phyloP scores from a whole-genome alignment of 192 early-diverging fungal species.

The Chytriomyces confervae region DNA sequence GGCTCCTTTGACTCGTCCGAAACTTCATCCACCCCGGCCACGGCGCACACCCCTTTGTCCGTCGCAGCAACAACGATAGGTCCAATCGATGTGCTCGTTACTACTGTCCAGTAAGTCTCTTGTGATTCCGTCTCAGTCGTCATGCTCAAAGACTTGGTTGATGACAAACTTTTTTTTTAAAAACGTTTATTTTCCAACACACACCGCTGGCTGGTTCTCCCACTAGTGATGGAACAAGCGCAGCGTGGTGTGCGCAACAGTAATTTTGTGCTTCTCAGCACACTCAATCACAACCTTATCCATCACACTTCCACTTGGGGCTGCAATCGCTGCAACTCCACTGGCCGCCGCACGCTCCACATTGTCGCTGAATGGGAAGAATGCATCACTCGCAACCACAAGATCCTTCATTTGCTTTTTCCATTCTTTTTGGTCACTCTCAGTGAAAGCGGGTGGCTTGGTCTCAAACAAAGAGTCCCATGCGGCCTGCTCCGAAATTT shows the following conservation, averaged over 20 bases:
- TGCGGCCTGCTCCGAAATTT: slow-evolving; percentile 79
- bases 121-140: too few species aligned
- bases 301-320: slow-evolving; percentile 89
- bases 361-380: slow-evolving; percentile 99
- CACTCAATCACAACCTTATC: slow-evolving; percentile 82
- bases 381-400: slow-evolving; percentile 93
- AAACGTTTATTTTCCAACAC: background rate
- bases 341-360: slow-evolving; percentile 82
- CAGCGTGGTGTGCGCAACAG: slow-evolving; percentile 83
- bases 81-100: background rate
- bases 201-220: background rate
- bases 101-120: background rate
- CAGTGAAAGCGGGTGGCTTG: slow-evolving; percentile 70
- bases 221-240: slow-evolving; percentile 95
- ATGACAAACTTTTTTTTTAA: background rate
- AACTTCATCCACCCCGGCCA: too few species aligned
- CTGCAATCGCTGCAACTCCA: slow-evolving; percentile 89
- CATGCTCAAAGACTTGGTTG: too few species aligned
- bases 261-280: slow-evolving; percentile 84
- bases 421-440: slow-evolving; percentile 78
- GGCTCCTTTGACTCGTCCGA: too few species aligned
- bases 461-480: slow-evolving; percentile 84
- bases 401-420: slow-evolving; percentile 73
- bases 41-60: too few species aligned
- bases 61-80: background rate